Evolutionary conservation across 305 asterid species (phyloP).

Genomic region (Solanum aculeatissimum): DNA sequence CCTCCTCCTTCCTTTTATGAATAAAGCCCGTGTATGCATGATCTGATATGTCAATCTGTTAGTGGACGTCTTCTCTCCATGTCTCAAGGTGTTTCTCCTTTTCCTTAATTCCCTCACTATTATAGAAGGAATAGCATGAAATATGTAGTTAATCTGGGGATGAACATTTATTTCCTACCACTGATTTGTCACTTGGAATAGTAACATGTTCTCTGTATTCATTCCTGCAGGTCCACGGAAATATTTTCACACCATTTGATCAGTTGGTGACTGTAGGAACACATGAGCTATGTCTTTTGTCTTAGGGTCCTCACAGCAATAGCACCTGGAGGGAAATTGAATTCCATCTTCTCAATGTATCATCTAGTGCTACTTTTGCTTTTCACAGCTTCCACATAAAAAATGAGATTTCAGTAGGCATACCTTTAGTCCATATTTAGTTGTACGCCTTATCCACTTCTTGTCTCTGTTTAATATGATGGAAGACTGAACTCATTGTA

Average conservation of each 20-base stretch:
- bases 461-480: not conserved
- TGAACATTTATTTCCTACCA: not conserved
- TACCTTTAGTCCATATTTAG: not conserved
- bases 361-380: not conserved
- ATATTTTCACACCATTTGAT: not conserved
- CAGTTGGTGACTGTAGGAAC: not conserved
- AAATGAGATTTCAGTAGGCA: not conserved
- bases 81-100: not conserved
- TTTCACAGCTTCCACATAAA: not conserved
- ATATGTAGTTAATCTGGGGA: not conserved
- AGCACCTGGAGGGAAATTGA: not conserved
- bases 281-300: not conserved
- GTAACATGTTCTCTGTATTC: not conserved
- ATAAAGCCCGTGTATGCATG: not conserved
- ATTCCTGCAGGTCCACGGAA: not conserved
- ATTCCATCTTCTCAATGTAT: not conserved
- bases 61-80: not conserved
- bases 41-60: not conserved
- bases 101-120: not conserved
- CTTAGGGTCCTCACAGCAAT: not conserved
- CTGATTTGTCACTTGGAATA: not conserved
- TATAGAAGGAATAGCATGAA: not conserved
- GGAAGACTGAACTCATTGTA: not conserved
- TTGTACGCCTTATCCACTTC: not conserved
- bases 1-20: not conserved